phyloP scores from a whole-genome alignment of 345 rosid genomes.

The Turnera subulata region DNA sequence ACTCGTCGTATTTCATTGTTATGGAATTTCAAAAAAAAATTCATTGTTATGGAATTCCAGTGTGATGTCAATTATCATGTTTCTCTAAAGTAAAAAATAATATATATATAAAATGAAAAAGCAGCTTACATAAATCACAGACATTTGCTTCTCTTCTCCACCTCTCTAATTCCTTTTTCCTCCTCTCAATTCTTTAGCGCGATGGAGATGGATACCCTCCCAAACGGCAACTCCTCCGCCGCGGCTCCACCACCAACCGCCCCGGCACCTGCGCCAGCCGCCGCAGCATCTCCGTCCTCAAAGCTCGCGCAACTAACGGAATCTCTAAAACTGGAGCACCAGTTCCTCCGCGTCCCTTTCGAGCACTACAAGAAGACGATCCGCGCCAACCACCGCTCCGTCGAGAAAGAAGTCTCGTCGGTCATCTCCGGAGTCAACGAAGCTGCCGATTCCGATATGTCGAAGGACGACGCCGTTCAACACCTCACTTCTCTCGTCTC shows the following conservation, averaged over 20 bases:
- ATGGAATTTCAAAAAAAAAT: too few species aligned
- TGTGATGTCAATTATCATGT: too few species aligned
- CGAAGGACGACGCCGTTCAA: conserved; percentile 65
- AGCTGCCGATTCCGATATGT: conserved; percentile 49
- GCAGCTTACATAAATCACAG: too few species aligned
- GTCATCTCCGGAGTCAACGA: conserved; percentile 60
- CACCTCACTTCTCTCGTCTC: conserved; percentile 77
- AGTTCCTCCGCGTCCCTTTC: conserved; percentile 87
- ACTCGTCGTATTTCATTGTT: too few species aligned
- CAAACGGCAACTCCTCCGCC: conserved; percentile 31
- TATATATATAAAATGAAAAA: too few species aligned
- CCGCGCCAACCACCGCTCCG: conserved; percentile 71
- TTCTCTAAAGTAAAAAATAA: too few species aligned
- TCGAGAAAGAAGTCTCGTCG: conserved; percentile 78
- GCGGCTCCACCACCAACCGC: conserved; percentile 15
- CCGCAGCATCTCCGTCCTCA: conserved; percentile 34
- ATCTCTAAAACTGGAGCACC: conserved; percentile 87
- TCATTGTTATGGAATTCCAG: too few species aligned
- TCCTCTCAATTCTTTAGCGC: not conserved
- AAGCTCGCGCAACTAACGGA: conserved; percentile 63
- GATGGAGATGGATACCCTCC: conserved; percentile 27
- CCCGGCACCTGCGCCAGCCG: conserved; percentile 19
- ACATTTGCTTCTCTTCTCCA: not conserved
- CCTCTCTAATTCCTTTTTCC: not conserved
- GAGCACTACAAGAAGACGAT: conserved; percentile 94